These are phyloP conservation scores for Dichotomocladium elegans DNA, from an alignment of 371 early-diverging fungal species.

Conservation along the genomic window DNA sequence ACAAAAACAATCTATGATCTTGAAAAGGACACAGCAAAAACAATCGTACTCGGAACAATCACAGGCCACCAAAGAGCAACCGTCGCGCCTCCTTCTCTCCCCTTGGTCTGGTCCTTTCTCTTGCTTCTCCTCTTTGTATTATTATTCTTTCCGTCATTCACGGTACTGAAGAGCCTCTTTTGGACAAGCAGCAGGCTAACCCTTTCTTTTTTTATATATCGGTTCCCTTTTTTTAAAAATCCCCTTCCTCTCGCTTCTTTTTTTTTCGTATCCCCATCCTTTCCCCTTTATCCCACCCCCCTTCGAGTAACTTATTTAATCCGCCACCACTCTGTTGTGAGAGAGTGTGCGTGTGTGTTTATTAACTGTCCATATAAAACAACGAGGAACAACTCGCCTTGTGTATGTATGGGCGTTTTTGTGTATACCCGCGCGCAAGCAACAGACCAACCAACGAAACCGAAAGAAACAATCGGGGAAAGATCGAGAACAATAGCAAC, in stretches of 20 bases:
- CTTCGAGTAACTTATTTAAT: not conserved
- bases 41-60: too few relatives aligned
- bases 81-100: too few relatives aligned
- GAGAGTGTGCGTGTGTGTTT: too few relatives aligned
- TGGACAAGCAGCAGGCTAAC: not conserved
- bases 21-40: too few relatives aligned
- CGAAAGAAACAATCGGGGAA: not conserved
- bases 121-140: not conserved
- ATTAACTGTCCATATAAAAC: too few relatives aligned
- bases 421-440: too few relatives aligned
- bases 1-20: too few relatives aligned
- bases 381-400: too few relatives aligned
- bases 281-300: not conserved
- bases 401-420: too few relatives aligned
- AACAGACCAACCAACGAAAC: not conserved
- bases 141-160: not conserved
- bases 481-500: not conserved
- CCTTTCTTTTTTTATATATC: not conserved
- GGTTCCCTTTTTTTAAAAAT: not conserved
- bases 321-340: too few relatives aligned
- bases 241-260: not conserved
- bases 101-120: too few relatives aligned
- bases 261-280: not conserved
- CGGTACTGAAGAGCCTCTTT: not conserved
- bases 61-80: too few relatives aligned